Evolutionary conservation across 805 yeast species (phyloP).

Genomic region (Candida ulmi): DNA sequence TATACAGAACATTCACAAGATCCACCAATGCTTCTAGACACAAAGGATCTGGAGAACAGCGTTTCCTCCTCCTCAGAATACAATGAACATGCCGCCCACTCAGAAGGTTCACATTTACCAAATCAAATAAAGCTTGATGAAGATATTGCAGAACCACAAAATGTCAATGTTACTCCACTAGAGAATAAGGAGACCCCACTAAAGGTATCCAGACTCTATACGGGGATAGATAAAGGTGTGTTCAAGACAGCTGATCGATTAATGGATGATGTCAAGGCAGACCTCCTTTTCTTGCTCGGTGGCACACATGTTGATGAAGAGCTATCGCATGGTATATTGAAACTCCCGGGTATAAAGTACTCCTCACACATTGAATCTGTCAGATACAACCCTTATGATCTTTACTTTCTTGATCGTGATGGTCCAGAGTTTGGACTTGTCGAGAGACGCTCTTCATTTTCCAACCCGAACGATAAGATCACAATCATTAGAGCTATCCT

Average conservation of each 20-base stretch:
- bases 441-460: constrained; percentile 11
- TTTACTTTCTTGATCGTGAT: constrained; percentile 22
- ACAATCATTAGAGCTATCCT: constrained; percentile 23
- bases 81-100: no score
- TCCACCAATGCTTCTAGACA: no score
- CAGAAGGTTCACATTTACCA: no score
- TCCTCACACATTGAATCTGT: constrained; percentile 21
- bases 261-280: constrained; percentile 54
- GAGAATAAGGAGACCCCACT: not conserved
- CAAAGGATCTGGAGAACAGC: no score
- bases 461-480: constrained; percentile 17
- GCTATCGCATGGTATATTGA: constrained; percentile 23
- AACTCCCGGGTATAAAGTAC: constrained; percentile 24
- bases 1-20: no score
- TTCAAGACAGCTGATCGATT: constrained; percentile 66
- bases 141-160: no score
- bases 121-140: no score
- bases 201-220: not conserved
- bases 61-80: no score
- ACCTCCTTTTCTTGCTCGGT: constrained; percentile 27
- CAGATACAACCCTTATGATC: constrained; percentile 17
- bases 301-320: constrained; percentile 5
- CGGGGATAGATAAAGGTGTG: not conserved
- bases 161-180: no score
- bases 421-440: constrained; percentile 22